Evolutionary conservation across 2,329 filamentous ascomycete species (phyloP).

Genomic region (Didymellaceae sp.): DNA sequence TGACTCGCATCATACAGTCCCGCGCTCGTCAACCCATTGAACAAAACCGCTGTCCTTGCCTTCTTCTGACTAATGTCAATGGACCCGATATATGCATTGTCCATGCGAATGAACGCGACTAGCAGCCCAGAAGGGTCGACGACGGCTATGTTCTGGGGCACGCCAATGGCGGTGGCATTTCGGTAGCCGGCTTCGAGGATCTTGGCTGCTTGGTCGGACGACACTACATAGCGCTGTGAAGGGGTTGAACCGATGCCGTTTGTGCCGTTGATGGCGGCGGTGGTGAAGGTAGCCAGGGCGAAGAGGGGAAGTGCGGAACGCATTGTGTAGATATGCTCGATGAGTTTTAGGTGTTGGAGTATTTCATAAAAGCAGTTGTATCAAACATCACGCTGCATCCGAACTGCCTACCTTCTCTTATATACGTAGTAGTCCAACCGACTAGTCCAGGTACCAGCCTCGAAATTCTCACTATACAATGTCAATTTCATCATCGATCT

Average conservation of each 20-base stretch:
- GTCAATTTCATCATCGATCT: not conserved
- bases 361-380: not conserved
- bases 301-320: conserved; percentile 11
- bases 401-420: not conserved
- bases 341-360: too few species aligned
- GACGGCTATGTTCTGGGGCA: conserved; percentile 40
- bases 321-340: too few species aligned
- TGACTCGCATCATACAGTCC: conserved; percentile 23
- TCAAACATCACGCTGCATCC: not conserved
- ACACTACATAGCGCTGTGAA: conserved; percentile 25
- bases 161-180: conserved; percentile 31
- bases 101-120: conserved; percentile 38
- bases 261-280: conserved; percentile 28
- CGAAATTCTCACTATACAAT: not conserved
- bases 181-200: conserved; percentile 28
- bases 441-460: not conserved
- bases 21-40: conserved; percentile 32
- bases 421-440: not conserved
- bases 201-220: conserved; percentile 31
- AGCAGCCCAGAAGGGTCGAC: conserved; percentile 37
- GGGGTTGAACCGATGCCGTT: conserved; percentile 34
- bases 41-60: conserved; percentile 36
- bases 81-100: conserved; percentile 37
- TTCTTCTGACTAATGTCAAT: conserved; percentile 41
- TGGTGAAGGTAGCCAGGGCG: conserved; percentile 15